A percentile compares a stretch with the other conserved stretches of the same genome.
These are phyloP conservation scores for Gardenia jasminoides DNA, from an alignment of 257 asterid species.

Conservation along the genomic window DNA sequence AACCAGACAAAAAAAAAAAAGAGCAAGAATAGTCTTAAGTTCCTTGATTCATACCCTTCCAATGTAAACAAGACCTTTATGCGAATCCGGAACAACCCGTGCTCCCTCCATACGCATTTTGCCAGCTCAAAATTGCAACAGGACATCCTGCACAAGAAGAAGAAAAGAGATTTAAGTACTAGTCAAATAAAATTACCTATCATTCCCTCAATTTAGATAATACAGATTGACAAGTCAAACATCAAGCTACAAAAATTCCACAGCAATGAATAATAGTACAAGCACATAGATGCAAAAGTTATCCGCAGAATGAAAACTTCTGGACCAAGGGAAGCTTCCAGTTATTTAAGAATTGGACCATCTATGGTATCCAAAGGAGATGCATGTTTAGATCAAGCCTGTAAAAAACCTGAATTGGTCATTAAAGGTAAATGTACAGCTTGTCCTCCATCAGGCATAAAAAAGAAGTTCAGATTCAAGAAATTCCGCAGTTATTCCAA, in stretches of 20 bases:
- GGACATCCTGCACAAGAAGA: slow-evolving; percentile 50
- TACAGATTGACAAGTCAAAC: neutral
- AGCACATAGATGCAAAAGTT: neutral
- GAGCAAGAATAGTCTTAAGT: neutral
- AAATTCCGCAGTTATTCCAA: too few species aligned
- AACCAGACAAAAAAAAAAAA: slow-evolving; percentile 10
- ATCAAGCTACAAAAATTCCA: neutral
- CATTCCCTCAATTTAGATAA: neutral
- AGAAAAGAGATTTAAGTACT: slow-evolving; percentile 7
- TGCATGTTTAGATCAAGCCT: too few species aligned
- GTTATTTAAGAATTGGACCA: neutral
- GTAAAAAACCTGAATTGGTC: neutral
- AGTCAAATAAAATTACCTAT: neutral
- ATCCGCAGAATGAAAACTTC: neutral
- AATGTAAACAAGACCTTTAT: slow-evolving; percentile 84
- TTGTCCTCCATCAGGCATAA: too few species aligned
- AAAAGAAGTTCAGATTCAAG: too few species aligned
- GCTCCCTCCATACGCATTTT: slow-evolving; percentile 86
- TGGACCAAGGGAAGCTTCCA: too few species aligned
- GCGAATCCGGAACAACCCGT: slow-evolving; percentile 76
- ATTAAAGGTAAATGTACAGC: too few species aligned
- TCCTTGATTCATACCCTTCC: slow-evolving; percentile 68
- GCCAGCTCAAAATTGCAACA: slow-evolving; percentile 93
- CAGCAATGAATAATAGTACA: neutral
- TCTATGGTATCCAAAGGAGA: neutral